Base-by-base conservation (phyloP, 129 eudicot species). In the Heracleum sosnowskyi region DNA sequence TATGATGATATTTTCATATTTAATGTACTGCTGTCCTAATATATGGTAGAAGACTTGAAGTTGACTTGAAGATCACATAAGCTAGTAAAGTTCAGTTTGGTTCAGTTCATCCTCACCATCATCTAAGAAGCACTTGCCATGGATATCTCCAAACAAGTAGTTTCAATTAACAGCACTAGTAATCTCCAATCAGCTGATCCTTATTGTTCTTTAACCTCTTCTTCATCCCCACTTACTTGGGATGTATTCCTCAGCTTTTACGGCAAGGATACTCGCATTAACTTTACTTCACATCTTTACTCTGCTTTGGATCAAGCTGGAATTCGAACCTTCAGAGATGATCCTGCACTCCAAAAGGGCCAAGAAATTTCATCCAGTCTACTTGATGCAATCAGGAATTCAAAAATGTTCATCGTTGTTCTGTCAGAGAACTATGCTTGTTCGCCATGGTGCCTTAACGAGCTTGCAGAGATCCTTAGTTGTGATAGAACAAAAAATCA, bases 391-490 rank as follows among this genome's bases (percentile, higher is more conserved):
- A 79, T 79, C 1, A 66, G 29, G 17, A 33, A 72, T 2, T 79
- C 82, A 3, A 79, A 64, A 18, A 57, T 62, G n/a, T 70, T 31
- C 6, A 37, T 71, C 8, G 53, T 79, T 40, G 78, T 80, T 34
- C 13, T 80, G 31, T 80, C 78, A 5, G 33, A 37, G 31, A 80
- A 80, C 60, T 80, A 80, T 18, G 82, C 45, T 55, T 29, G 69
- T 49, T 79, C 77, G 9, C 20, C 22, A 40, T 70, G 82, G 82
- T 79, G 82, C 34, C 76, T 80, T 24, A 22, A 73, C 11, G 83
- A 80, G 78, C 45, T 80, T 2, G 64, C 24, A 2, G 34, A 34
- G 66, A 73, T 80, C 31, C 44, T 73, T 0, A 45, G 45, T 15
- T 40, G 78, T 44, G 12, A 33, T 16, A 31, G 53, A 12, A 35